Conservation (phyloP, 2,329 filamentous ascomycete species). For the Immersiporthe knoxdaviesiana region DNA sequence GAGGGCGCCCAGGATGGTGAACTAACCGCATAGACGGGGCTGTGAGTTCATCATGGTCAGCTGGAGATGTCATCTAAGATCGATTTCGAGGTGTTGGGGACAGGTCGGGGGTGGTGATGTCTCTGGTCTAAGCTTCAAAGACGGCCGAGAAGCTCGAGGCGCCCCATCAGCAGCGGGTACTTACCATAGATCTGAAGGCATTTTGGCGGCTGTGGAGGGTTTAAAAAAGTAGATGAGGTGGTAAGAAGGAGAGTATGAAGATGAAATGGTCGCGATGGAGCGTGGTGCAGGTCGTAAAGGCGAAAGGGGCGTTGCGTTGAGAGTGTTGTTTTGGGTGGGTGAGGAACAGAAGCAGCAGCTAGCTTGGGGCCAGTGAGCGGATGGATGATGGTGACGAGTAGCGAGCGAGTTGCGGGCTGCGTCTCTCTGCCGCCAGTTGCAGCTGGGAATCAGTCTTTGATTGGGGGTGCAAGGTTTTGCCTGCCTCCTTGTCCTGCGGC, state of each 20-base stretch:
- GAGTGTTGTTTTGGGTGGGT: conserved; percentile 18
- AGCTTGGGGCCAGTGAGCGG: conserved; percentile 29
- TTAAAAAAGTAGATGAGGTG: conserved; percentile 30
- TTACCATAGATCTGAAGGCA: conserved; percentile 84
- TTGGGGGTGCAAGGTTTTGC: conserved; percentile 48
- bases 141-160: conserved; percentile 32
- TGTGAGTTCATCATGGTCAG: conserved; percentile 55
- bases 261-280: conserved; percentile 22
- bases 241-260: conserved; percentile 18
- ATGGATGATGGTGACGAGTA: conserved; percentile 28
- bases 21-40: conserved; percentile 99
- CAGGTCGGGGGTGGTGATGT: conserved; percentile 33
- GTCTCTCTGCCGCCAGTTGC: conserved; percentile 39
- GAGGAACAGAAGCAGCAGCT: conserved; percentile 14
- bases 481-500: conserved; percentile 29
- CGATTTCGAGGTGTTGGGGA: conserved; percentile 12
- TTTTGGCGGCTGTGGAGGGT: conserved; percentile 53
- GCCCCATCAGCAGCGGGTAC: conserved; percentile 48
- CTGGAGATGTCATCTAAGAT: conserved; percentile 38
- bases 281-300: conserved; percentile 20
- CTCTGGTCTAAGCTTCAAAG: conserved; percentile 34
- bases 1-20: conserved; percentile 32
- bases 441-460: conserved; percentile 43
- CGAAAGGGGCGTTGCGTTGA: conserved; percentile 16
- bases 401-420: conserved; percentile 24